Evolutionary conservation across 2,329 filamentous ascomycete genomes (phyloP).

Genomic region (Alternaria postmessia): DNA sequence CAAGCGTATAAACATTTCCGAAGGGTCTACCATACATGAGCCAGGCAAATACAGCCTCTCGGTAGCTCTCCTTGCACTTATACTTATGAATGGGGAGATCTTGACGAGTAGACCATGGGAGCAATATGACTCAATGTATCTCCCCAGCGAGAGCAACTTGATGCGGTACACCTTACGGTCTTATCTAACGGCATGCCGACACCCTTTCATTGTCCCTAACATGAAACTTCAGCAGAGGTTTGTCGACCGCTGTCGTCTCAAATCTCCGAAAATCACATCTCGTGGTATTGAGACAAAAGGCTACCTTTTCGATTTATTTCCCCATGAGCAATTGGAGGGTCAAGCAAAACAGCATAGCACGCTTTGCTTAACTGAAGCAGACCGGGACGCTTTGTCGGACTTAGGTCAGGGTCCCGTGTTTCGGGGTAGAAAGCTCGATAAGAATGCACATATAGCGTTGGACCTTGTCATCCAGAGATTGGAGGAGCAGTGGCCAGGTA

Average conservation of each 20-base stretch:
- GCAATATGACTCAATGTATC: not conserved
- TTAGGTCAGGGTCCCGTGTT: not conserved
- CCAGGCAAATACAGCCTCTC: slow-evolving; percentile 23
- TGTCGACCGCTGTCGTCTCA: slow-evolving; percentile 27
- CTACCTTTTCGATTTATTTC: slow-evolving; percentile 15
- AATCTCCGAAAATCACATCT: slow-evolving; percentile 6
- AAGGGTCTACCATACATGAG: slow-evolving; percentile 1
- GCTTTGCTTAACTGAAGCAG: not conserved
- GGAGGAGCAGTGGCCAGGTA: not conserved
- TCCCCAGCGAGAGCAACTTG: not conserved
- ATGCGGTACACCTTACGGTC: slow-evolving; percentile 8
- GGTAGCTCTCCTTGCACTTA: slow-evolving; percentile 20
- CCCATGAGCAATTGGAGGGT: not conserved
- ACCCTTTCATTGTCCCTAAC: slow-evolving; percentile 14
- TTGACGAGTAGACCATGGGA: not conserved
- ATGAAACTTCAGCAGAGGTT: slow-evolving; percentile 16
- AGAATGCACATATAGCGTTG: not conserved
- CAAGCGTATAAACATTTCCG: slow-evolving; percentile 17
- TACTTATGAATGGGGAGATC: slow-evolving; percentile 30
- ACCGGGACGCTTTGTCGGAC: not conserved
- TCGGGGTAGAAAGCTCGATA: not conserved
- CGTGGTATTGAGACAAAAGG: slow-evolving; percentile 21
- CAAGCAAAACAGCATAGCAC: not conserved
- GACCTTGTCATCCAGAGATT: not conserved
- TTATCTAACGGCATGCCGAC: slow-evolving; percentile 11